A percentile compares a stretch with the other conserved stretches of the same genome.
Conservation (phyloP, 2,329 filamentous ascomycete species). For the Penicillium griseofulvum region DNA sequence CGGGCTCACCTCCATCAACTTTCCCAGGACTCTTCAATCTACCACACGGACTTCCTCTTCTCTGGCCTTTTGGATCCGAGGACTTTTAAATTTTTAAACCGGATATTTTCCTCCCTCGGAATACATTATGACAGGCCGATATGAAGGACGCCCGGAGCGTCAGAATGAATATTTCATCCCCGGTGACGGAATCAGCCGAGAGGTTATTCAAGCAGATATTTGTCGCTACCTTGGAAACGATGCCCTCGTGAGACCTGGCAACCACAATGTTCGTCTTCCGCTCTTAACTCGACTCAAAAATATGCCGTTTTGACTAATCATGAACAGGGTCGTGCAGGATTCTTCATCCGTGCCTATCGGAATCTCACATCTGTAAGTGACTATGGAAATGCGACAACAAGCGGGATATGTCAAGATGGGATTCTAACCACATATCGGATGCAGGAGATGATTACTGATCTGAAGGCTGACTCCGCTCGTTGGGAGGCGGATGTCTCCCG, state of each 20-base stretch:
- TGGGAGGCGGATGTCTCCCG: slow-evolving; percentile 48
- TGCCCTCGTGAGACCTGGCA: slow-evolving; percentile 72
- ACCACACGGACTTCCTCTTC: slow-evolving; percentile 18
- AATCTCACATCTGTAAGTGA: slow-evolving; percentile 70
- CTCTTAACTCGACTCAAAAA: slow-evolving; percentile 9
- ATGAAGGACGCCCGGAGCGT: slow-evolving; percentile 36
- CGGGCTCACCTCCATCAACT: slow-evolving; percentile 15
- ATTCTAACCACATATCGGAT: slow-evolving; percentile 8
- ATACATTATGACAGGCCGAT: slow-evolving; percentile 42
- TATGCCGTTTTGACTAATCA: slow-evolving; percentile 29
- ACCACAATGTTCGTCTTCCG: slow-evolving; percentile 63
- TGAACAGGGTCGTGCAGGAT: slow-evolving; percentile 64
- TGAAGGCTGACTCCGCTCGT: slow-evolving; percentile 53
- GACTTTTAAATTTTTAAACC: slow-evolving; percentile 22
- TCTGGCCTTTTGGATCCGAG: slow-evolving; percentile 31
- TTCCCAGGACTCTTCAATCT: slow-evolving; percentile 9
- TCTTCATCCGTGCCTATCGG: slow-evolving; percentile 75
- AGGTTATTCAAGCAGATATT: slow-evolving; percentile 81
- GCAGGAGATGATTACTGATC: slow-evolving; percentile 57
- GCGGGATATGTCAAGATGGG: neutral
- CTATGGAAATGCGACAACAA: slow-evolving; percentile 7
- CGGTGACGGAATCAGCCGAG: slow-evolving; percentile 75
- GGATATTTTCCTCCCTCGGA: slow-evolving; percentile 25
- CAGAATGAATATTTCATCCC: slow-evolving; percentile 79
- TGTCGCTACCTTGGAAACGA: slow-evolving; percentile 82